These are phyloP conservation scores for Diplosphaera chodatii DNA, from an alignment of 139 green algal genomes.

Conservation along the genomic window DNA sequence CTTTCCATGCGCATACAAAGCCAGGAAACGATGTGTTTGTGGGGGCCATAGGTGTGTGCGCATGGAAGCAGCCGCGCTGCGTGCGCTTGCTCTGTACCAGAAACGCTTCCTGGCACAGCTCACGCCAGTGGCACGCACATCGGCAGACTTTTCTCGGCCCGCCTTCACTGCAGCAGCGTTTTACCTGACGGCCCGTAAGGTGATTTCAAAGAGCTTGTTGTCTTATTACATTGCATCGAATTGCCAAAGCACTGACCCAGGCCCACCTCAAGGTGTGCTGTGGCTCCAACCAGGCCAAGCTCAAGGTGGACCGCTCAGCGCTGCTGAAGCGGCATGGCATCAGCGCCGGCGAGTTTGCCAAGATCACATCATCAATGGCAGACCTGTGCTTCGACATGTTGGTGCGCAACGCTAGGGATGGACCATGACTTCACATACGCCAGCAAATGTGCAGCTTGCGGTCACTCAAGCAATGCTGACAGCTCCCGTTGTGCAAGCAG, in stretches of 20 bases:
- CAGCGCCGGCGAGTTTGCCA: background rate
- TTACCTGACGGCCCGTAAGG: background rate
- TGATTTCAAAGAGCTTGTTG: background rate
- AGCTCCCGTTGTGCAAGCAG: background rate
- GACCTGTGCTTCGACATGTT: background rate
- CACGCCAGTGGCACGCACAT: background rate
- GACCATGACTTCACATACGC: too few relatives aligned
- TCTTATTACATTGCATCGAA: too few relatives aligned
- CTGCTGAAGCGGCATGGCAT: background rate
- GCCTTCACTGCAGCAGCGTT: background rate
- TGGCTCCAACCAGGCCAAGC: background rate
- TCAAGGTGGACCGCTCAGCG: background rate
- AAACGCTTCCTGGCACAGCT: background rate
- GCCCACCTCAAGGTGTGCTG: background rate
- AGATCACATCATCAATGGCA: background rate
- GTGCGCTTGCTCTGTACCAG: background rate
- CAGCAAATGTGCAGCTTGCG: too few relatives aligned
- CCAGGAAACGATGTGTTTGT: too few relatives aligned
- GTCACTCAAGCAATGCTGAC: too few relatives aligned
- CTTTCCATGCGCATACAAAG: too few relatives aligned
- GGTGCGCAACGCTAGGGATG: too few relatives aligned
- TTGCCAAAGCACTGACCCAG: too few relatives aligned
- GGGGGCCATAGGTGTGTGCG: slow-evolving; percentile 3
- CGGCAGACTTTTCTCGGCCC: background rate
- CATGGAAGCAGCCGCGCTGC: background rate